Evolutionary conservation across 495 filamentous ascomycete species (phyloP), one percentile per base, ranked within the genome.

Genomic region (Neurospora africana): DNA sequence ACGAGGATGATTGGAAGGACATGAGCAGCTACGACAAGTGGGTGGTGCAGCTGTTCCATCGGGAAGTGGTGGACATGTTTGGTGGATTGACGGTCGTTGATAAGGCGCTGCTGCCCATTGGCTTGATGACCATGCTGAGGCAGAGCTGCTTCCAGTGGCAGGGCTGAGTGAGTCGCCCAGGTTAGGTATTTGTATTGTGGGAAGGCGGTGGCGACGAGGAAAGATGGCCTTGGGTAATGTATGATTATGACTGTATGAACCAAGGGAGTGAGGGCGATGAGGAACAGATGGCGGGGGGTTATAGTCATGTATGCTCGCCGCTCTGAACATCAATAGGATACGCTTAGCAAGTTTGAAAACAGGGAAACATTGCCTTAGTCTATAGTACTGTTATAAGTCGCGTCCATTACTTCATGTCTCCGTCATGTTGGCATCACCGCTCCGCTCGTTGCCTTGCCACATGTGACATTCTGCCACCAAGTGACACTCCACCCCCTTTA

Each of bases 1-100:
- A 61, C n/a, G 68, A 73, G 75, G 73, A 38, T 36, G n/a, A 43
- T 19, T 70, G 73, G 58, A 4, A 73, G 21, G 72, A 70, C 9
- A 70, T 80, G 65, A 68, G 3, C n/a, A 23, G 36, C 19, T 85
- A 89, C 69, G 78, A 81, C 74, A 77, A 77, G 70, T 89, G 87
- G 87, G 79, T 86, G 9, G 40, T 83, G 72, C 78, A 85, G 75
- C 71, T 87, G 70, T 87, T 88, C 77, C 83, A 78, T 19, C 73
- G 76, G 21, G 87, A 89, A 58, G 77, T 89, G 74, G 68, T 86
- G 35, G 76, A 78, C 35, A 72, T 78, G 33, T 88, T 84, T 76
- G 87, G 86, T 9, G 86, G 86, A 0, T 70, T 86, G 72, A 77
- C 76, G 33, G 77, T 89, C 47, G 85, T 87, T 4, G 88, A 90